Percentiles rank a stretch among this genome's conserved stretches.
These are phyloP conservation scores for Aspergillus japonicus DNA, from an alignment of 2,329 filamentous ascomycete species.

Conservation along the genomic window DNA sequence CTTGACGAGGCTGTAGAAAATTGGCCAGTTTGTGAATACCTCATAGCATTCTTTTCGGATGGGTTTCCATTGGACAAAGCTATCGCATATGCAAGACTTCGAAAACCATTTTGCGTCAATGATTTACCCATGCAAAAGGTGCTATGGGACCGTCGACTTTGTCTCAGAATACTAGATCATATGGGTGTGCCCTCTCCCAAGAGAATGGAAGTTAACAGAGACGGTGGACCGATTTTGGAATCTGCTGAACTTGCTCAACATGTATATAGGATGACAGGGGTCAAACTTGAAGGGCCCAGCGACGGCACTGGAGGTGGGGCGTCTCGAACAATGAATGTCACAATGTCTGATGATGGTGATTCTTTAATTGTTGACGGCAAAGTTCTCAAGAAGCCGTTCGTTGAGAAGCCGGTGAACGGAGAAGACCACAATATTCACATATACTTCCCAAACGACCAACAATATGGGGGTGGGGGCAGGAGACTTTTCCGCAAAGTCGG, in stretches of 20 bases:
- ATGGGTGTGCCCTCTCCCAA: constrained; percentile 87
- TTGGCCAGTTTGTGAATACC: constrained; percentile 92
- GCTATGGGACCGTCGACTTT: constrained; percentile 90
- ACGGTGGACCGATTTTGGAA: constrained; percentile 79
- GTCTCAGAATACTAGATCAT: constrained; percentile 81
- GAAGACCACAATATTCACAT: constrained; percentile 99
- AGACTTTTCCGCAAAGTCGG: constrained; percentile 95
- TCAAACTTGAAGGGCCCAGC: constrained; percentile 69
- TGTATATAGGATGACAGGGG: constrained; percentile 75
- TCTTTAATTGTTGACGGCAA: constrained; percentile 83
- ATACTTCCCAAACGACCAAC: constrained; percentile 75
- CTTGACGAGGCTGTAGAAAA: constrained; percentile 95
- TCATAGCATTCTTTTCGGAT: constrained; percentile 98
- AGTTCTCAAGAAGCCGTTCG: constrained; percentile 84
- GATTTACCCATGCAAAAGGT: constrained; percentile 97
- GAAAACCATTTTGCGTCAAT: constrained; percentile 96
- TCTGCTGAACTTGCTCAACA: constrained; percentile 78
- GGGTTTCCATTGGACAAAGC: constrained; percentile 96
- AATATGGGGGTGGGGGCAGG: constrained; percentile 81
- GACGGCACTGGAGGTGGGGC: constrained; percentile 63
- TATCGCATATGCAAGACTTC: constrained; percentile 87
- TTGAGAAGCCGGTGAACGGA: constrained; percentile 96
- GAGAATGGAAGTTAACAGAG: constrained; percentile 85
- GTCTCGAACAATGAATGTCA: constrained; percentile 64
- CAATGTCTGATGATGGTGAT: constrained; percentile 87